phyloP scores from a whole-genome alignment of 2,329 filamentous ascomycete genomes.

The Fusarium hainanense region DNA sequence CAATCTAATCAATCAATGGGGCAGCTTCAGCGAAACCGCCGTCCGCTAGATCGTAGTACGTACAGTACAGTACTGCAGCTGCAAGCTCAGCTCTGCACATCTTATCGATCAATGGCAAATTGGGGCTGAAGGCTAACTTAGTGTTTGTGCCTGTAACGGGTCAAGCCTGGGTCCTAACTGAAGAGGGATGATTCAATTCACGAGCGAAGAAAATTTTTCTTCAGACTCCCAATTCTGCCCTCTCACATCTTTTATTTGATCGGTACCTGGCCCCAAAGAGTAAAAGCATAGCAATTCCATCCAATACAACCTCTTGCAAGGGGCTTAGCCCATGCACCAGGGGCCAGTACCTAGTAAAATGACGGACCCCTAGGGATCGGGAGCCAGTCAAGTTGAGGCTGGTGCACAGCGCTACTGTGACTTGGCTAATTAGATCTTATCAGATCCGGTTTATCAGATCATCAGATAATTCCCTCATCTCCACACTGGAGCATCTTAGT shows the following conservation, averaged over 20 bases:
- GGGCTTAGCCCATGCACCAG: constrained; percentile 10
- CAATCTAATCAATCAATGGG: constrained; percentile 11
- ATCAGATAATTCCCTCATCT: constrained; percentile 63
- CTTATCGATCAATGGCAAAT: constrained; percentile 12
- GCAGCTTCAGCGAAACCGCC: neutral
- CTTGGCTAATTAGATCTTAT: constrained; percentile 52
- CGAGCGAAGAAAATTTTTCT: constrained; percentile 25
- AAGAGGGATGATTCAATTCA: constrained; percentile 6
- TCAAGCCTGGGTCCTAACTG: neutral
- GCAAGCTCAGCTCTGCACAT: neutral
- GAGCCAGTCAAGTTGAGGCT: constrained; percentile 40
- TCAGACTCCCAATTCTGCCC: constrained; percentile 11
- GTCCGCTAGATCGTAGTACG: constrained; percentile 7
- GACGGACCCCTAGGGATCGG: constrained; percentile 29
- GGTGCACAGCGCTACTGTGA: constrained; percentile 37
- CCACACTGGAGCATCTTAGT: constrained; percentile 41
- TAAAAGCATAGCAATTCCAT: constrained; percentile 11
- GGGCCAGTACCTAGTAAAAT: constrained; percentile 17
- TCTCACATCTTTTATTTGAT: constrained; percentile 15
- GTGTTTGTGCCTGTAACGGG: neutral
- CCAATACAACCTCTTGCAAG: constrained; percentile 5
- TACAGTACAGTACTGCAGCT: neutral
- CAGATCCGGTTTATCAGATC: constrained; percentile 65
- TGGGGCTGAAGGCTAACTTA: neutral
- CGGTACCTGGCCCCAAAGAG: constrained; percentile 32